Evolutionary conservation across 169 alveolate species (phyloP).

Genomic region (Fabrea salina): DNA sequence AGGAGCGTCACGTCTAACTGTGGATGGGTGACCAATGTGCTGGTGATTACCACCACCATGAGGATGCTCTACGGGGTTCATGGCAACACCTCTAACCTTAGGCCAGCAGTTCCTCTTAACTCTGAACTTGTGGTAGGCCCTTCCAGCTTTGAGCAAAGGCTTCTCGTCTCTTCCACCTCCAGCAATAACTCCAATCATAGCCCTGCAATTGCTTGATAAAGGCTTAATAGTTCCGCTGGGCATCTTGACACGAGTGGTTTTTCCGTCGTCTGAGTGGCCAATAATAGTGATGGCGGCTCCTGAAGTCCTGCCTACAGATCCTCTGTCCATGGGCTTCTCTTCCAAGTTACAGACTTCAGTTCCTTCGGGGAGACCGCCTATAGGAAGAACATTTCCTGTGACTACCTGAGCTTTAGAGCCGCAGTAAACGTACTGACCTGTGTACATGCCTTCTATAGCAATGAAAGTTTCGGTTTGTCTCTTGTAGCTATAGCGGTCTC

Average conservation of each 20-base stretch:
- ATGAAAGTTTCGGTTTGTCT: constrained; percentile 93
- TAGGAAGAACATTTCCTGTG: constrained; percentile 97
- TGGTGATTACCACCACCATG: constrained; percentile 99
- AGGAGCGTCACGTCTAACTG: constrained; percentile 96
- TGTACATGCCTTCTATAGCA: constrained; percentile 98
- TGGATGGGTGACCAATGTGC: constrained; percentile 99
- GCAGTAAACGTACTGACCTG: constrained; percentile 98
- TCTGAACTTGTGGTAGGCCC: constrained; percentile 95
- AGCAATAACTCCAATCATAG: constrained; percentile 97
- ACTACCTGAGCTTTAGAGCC: constrained; percentile 96
- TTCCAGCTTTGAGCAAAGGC: constrained; percentile 99
- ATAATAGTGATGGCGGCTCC: constrained; percentile 96
- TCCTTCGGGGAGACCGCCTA: constrained; percentile 98
- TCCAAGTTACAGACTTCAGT: constrained; percentile 96
- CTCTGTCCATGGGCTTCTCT: constrained; percentile 97
- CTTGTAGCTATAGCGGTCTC: constrained; percentile 96
- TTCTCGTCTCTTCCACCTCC: constrained; percentile 99
- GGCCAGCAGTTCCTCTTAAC: constrained; percentile 99
- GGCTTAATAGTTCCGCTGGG: constrained; percentile 99
- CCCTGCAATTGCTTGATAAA: constrained; percentile 89
- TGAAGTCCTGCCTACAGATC: constrained; percentile 97
- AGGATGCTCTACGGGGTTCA: constrained; percentile 99
- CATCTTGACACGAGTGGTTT: constrained; percentile 94
- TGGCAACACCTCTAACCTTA: constrained; percentile 99
- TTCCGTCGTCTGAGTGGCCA: constrained; percentile 96